Evolutionary conservation across 768 basidiomycete species (phyloP), one percentile per base, ranked within the genome.

Genomic region (Erythrobasidium yunnanense): DNA sequence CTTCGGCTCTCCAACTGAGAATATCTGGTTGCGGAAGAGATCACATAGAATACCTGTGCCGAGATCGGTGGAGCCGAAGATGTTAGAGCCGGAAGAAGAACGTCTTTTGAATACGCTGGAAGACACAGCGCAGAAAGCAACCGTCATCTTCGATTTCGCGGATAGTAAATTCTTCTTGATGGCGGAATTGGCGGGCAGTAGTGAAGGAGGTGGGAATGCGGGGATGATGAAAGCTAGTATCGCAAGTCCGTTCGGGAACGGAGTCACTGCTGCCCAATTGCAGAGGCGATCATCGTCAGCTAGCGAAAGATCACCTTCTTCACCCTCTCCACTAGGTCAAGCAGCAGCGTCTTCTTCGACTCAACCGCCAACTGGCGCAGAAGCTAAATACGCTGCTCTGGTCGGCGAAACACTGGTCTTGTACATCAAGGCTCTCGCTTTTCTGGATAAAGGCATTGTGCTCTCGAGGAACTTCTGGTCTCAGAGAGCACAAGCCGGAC

Each of bases 91-190:
- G 11, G 78, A 87, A 70, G 60, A 63, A 30, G 72, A 75, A 49
- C 11, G 69, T 29, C 49, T 69, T 29, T 55, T 70, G 42, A 68
- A 73, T 13, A 78, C 86, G 70, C 78, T 97, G 46, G 93, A 97
- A 74, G 87, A 92, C 69, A 78, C 92, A 2, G 93, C 92, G 33
- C 89, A 95, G 80, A 99, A 97, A 81, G 93, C 93, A 33, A 85
- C 88, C 67, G 90, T 92, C 56, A 78, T 97, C 66, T 87, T 87
- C 65, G 86, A 87, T 68, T 93, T 91, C 84, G 95, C 88, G 22
- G 93, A 97, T 71, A 42, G 70, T 70, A 87, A 90, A 80, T 86
- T 95, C 83, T 87, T 88, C 71, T 87, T 88, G 71, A 85, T 84
- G 73, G 87, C 90, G 27, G 53, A 23, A 57, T 62, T 17, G 27